These are phyloP conservation scores for Fraxinus sp. DNA, from an alignment of 305 asterid species.

Conservation along the genomic window DNA sequence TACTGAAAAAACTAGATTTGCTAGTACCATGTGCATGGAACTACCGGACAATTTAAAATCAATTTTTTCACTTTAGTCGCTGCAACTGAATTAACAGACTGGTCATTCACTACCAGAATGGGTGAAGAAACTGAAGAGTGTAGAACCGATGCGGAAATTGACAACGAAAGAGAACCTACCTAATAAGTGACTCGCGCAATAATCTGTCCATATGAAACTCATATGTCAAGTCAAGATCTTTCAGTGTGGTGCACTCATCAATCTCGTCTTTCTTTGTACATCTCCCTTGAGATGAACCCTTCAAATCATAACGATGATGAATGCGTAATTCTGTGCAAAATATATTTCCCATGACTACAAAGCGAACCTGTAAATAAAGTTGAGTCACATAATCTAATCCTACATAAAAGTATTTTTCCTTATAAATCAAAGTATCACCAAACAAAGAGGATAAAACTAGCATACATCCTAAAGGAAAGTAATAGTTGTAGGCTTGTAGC, in stretches of 20 bases:
- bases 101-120: constrained; percentile 1
- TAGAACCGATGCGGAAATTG: not conserved
- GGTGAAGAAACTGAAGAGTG: not conserved
- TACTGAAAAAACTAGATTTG: not conserved
- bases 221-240: constrained; percentile 85
- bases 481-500: not conserved
- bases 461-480: constrained; percentile 16
- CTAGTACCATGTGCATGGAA: constrained; percentile 1
- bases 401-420: constrained; percentile 7
- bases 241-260: constrained; percentile 75
- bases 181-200: constrained; percentile 71
- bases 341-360: constrained; percentile 98
- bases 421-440: constrained; percentile 5
- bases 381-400: constrained; percentile 2
- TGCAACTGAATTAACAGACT: constrained; percentile 5
- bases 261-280: constrained; percentile 69
- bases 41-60: not conserved
- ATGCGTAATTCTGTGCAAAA: constrained; percentile 87
- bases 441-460: constrained; percentile 10
- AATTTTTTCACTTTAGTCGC: constrained; percentile 11
- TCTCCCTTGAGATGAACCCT: constrained; percentile 93
- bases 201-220: constrained; percentile 91
- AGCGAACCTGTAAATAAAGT: constrained; percentile 67
- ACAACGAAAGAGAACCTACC: constrained; percentile 40
- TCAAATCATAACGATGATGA: constrained; percentile 92